Evolutionary conservation across 108 stramenopile species (phyloP), one percentile per base, ranked within the genome.

Genomic region (Skeletonema grethae): DNA sequence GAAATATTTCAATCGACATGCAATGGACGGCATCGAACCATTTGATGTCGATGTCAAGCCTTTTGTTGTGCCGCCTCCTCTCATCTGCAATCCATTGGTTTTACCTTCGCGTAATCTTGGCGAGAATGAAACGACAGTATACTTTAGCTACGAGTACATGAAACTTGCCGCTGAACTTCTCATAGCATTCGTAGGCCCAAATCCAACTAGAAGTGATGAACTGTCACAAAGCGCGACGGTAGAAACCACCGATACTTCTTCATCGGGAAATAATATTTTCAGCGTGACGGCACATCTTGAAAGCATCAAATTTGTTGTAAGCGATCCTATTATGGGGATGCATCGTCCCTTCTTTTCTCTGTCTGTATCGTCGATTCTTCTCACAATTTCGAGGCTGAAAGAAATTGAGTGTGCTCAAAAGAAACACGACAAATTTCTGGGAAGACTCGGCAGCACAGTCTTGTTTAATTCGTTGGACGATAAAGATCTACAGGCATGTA

Each of bases 321-420:
- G 88, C 62, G 95, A 93, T 59, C 92, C 92, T 24, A 81, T 88
- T n/a, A 84, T 95, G 48, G 92, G 92, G 10, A 83, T 86, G 61
- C 84, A 86, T 65, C 70, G 84, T 18, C 85, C 85, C 16, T 48
- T 58, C 77, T 67, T 70, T 69, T 89, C 34, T 8, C 30, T 86
- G 7, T 89, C 81, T 20, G 16, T 93, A 29, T 68, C 86, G 2
- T 77, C 82, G 18, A 31, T 88, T 20, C 25, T 65, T 10, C 56
- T 91, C 0, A 85, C 86, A 22, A 67, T 67, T 10, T 90, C 89
- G 20, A 68, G 86, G 57, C 86, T 95, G 22, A 55, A 86, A 38
- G 57, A 61, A 15, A 39, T 63, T 8, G 38, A 77, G 6, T 65
- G 59, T 32, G 45, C 58, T 24, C 22, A 63, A 20, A 25, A 63